Base-by-base conservation (phyloP, 805 yeast species). In the Kuraishia floccosa region DNA sequence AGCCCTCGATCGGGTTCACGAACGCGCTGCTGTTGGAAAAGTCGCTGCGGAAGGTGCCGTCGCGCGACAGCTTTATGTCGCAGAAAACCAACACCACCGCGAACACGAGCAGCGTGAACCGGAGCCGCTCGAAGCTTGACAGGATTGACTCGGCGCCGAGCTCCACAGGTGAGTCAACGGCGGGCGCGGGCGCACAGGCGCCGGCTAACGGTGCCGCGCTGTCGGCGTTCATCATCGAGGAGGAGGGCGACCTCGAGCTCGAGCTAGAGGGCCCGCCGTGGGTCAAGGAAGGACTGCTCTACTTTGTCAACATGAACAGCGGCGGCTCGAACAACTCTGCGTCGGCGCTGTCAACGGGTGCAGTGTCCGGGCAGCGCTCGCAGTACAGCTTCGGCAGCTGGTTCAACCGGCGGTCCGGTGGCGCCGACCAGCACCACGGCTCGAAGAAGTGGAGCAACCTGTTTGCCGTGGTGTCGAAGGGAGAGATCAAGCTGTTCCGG, bases 181-280 rank as follows among this genome's bases (percentile, higher is more conserved):
- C 10, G 22, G 7, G 9, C 10, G 18, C 19, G 5, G 17, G 17
- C 6, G 30, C 16, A 3, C 6, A 14, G 16, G 30, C 23, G 10
- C 31, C 27, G 3, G 30, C 26, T 6, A n/a, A n/a, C n/a, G n/a
- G n/a, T n/a, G n/a, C n/a, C n/a, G n/a, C n/a, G n/a, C n/a, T n/a
- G n/a, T 35, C 33, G 15, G 12, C 28, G 8, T 35, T 35, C 23
- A 34, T 43, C 6, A 35, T 45, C 10, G 62, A 56, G 40, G 65
- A 66, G 39, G 64, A 64, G 20, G 65, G 63, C 35, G 85, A 78
- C 49, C 61, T 69, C 39, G 69, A 68, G 24, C 56, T 78, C 35
- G 86, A 76, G 43, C 57, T 73, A 28, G 65, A 65, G 31, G 89
- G 89, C 2, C 74, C 87, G 1, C 89, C 91, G 1, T 80, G 83